Percentiles rank a stretch among this genome's conserved stretches.
Evolutionary conservation across 2,329 filamentous ascomycete genomes (phyloP).

Genomic region (Aspergillus hortae): DNA sequence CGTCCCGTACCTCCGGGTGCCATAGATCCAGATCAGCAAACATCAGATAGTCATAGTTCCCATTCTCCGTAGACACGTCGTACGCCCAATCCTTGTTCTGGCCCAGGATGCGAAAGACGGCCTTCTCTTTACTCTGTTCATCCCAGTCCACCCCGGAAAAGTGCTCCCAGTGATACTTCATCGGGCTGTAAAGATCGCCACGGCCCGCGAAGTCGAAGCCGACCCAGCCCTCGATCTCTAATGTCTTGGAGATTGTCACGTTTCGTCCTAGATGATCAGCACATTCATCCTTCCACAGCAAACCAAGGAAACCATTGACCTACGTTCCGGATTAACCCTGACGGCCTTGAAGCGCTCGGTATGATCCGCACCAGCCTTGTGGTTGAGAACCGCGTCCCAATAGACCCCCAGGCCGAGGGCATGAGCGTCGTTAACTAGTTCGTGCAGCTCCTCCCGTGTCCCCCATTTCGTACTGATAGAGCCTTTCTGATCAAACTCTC

Average conservation of each 20-base stretch:
- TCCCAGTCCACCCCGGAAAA: constrained; percentile 68
- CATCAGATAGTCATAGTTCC: constrained; percentile 69
- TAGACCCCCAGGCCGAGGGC: constrained; percentile 56
- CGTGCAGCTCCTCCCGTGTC: constrained; percentile 56
- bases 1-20: constrained; percentile 60
- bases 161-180: constrained; percentile 65
- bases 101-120: constrained; percentile 63
- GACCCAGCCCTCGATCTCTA: constrained; percentile 67
- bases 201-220: constrained; percentile 40
- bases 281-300: too few species aligned
- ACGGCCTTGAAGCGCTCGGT: constrained; percentile 61
- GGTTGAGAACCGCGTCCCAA: constrained; percentile 70
- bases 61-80: constrained; percentile 60
- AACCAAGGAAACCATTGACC: not conserved
- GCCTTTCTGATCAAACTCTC: constrained; percentile 71
- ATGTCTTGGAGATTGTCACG: not conserved
- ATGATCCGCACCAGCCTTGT: constrained; percentile 66
- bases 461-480: constrained; percentile 65
- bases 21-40: constrained; percentile 67
- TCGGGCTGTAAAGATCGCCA: constrained; percentile 49
- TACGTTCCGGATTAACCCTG: constrained; percentile 57
- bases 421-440: constrained; percentile 50
- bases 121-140: constrained; percentile 51
- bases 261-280: not conserved
- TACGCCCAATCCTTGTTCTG: constrained; percentile 63